phyloP scores from a whole-genome alignment of 2,329 filamentous ascomycete species.

The Paraphoma sp. region DNA sequence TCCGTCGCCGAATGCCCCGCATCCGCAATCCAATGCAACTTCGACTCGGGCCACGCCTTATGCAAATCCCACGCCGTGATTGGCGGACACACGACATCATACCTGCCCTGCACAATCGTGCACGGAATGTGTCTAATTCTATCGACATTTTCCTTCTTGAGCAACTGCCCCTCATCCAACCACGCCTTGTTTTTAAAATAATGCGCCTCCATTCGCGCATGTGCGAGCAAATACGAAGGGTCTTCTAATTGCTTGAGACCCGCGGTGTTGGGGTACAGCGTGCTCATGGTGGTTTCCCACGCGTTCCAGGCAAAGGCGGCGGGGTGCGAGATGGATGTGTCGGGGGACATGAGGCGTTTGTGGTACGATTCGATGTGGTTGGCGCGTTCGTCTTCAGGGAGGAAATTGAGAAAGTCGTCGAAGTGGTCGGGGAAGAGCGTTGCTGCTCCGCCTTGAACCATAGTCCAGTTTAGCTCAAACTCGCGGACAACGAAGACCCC shows the following conservation, averaged over 20 bases:
- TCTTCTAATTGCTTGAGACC: conserved; percentile 37
- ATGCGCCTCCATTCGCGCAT: conserved; percentile 53
- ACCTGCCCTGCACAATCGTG: conserved; percentile 55
- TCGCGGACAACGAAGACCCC: conserved; percentile 51
- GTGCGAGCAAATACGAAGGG: conserved; percentile 37
- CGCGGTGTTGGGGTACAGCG: conserved; percentile 25
- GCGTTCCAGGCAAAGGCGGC: conserved; percentile 48
- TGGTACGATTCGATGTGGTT: conserved; percentile 50
- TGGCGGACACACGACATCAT: conserved; percentile 55
- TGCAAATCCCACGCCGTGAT: conserved; percentile 54
- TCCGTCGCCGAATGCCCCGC: conserved; percentile 45
- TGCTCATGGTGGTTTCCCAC: conserved; percentile 44
- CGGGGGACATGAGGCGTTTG: conserved; percentile 47
- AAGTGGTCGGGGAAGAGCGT: conserved; percentile 51
- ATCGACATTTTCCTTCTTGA: conserved; percentile 42
- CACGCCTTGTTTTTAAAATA: conserved; percentile 53
- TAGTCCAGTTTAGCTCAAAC: conserved; percentile 49
- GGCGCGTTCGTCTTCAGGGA: conserved; percentile 47
- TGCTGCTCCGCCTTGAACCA: conserved; percentile 31
- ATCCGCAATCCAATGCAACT: conserved; percentile 40
- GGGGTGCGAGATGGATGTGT: conserved; percentile 32
- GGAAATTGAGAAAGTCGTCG: conserved; percentile 44
- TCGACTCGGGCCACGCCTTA: conserved; percentile 46
- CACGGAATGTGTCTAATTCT: conserved; percentile 46
- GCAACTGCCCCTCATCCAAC: conserved; percentile 51